Evolutionary conservation across 1,284 basidiomycete species (phyloP).

Genomic region (Rhodotorula mucilaginosa): DNA sequence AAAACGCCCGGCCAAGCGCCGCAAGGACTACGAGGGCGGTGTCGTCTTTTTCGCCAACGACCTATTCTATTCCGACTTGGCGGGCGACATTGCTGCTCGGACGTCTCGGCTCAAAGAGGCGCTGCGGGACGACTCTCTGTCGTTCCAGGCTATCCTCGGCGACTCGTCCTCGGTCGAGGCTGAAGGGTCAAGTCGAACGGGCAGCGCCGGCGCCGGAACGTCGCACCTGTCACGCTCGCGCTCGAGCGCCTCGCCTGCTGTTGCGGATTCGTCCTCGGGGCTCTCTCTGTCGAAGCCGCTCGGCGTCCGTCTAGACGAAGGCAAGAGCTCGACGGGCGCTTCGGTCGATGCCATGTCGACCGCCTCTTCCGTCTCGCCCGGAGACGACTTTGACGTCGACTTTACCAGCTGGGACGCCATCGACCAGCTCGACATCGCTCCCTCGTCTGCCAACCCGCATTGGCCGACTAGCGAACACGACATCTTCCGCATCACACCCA

Average conservation of each 20-base stretch:
- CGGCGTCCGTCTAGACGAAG: background rate
- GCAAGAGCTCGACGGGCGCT: background rate
- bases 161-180: background rate
- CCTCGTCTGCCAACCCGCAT: background rate
- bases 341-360: background rate
- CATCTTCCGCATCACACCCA: constrained; percentile 5
- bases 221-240: background rate
- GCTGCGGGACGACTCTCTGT: background rate
- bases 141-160: background rate
- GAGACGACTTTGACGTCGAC: background rate
- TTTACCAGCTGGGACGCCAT: constrained; percentile 1
- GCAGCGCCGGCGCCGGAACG: background rate
- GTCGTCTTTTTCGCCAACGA: constrained; percentile 33
- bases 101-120: background rate
- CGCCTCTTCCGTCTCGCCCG: background rate
- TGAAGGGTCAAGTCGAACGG: background rate
- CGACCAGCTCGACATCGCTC: background rate
- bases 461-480: background rate
- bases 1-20: background rate
- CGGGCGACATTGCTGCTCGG: constrained; percentile 23
- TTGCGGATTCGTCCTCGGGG: background rate
- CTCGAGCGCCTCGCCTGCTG: background rate
- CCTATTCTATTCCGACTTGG: constrained; percentile 35
- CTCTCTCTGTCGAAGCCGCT: background rate
- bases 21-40: constrained; percentile 20